Evolutionary conservation across 768 basidiomycete genomes (phyloP).

Genomic region (Suillus spraguei): DNA sequence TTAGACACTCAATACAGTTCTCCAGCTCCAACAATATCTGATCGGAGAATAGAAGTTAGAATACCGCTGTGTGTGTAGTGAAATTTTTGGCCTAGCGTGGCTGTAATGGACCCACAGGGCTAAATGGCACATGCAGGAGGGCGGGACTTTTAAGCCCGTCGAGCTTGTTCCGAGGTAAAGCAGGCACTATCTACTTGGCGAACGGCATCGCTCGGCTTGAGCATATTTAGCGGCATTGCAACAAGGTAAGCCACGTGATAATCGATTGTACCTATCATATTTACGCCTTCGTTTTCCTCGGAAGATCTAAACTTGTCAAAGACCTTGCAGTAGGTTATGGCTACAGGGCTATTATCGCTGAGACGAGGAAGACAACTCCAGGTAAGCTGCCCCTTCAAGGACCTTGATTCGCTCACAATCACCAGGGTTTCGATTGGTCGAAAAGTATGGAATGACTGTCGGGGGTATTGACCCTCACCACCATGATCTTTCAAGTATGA

Average conservation of each 20-base stretch:
- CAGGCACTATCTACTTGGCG: slow-evolving; percentile 86
- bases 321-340: slow-evolving; percentile 78
- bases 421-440: slow-evolving; percentile 89
- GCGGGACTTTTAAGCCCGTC: slow-evolving; percentile 76
- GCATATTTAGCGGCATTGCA: slow-evolving; percentile 93
- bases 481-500: slow-evolving; percentile 98
- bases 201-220: slow-evolving; percentile 91
- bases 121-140: slow-evolving; percentile 92
- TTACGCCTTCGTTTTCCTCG: slow-evolving; percentile 7
- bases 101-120: slow-evolving; percentile 57
- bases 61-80: slow-evolving; percentile 51
- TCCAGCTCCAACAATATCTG: no score
- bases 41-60: no score
- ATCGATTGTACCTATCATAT: background rate
- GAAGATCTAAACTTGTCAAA: slow-evolving; percentile 80
- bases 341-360: slow-evolving; percentile 87
- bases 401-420: slow-evolving; percentile 12
- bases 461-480: slow-evolving; percentile 98
- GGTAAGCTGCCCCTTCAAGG: slow-evolving; percentile 39
- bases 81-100: no score
- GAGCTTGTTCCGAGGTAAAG: slow-evolving; percentile 88
- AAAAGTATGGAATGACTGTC: slow-evolving; percentile 98
- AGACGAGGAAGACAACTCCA: slow-evolving; percentile 97
- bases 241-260: slow-evolving; percentile 66
- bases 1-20: no score